Evolutionary conservation across 495 filamentous ascomycete genomes (phyloP), one percentile per base, ranked within the genome.

Genomic region (Neurospora cerealis): DNA sequence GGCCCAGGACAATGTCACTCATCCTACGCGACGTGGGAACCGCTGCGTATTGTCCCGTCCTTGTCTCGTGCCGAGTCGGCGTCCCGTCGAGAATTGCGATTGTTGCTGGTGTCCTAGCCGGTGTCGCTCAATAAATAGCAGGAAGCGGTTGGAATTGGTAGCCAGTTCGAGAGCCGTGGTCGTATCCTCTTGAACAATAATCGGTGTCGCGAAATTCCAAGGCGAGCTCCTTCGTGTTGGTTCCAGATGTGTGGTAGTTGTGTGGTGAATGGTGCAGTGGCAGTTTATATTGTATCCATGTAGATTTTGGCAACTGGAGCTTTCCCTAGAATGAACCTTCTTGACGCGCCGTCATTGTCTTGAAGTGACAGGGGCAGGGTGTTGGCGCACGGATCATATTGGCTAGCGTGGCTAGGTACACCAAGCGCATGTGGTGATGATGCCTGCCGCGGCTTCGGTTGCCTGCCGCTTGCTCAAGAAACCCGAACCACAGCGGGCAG

Each of bases 1-100:
- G 24, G 34, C 24, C 39, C 17, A 37, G 62, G 40, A 11, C 28
- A 70, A 70, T 66, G 15, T 71, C n/a, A 70, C 54, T 78, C 78
- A 80, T 80, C 48, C 77, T 80, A 76, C 75, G 75, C 44, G 37
- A 54, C 70, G 73, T 46, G 19, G 28, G n/a, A 66, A 34, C 28
- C 54, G 54, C 54, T 34, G 28, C 54, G 54, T 66, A 66, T 66
- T 36, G 54, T 11, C 54, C 15, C 54, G 54, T 66, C 28, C 54
- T 66, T 9, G 13, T 62, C 13, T 32, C 6, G 54, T 62, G 28
- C 11, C 17, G 24, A 62, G 13, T 62, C 28, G 54, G 54, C 54
- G 54, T 62, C 15, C 15, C 28, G 54, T 66, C 54, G 15, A 66
- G 54, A 66, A 32, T 66, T 66, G 15, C 28, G 28, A 34, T 19